Evolutionary conservation across 306 rosid genomes (phyloP).

Genomic region (Casuarina equisetifolia): DNA sequence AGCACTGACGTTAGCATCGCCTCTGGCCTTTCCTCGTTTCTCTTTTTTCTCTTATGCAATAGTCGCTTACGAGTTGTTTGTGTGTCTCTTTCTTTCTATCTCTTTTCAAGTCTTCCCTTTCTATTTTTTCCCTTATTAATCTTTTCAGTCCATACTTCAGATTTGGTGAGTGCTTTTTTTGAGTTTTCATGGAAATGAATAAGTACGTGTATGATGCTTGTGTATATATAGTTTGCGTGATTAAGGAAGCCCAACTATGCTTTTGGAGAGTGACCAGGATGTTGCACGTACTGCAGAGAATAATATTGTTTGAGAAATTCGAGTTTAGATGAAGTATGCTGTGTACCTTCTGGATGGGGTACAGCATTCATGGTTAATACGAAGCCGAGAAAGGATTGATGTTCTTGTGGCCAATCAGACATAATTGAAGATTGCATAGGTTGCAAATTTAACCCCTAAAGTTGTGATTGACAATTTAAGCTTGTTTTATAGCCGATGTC

Average conservation of each 20-base stretch:
- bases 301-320: constrained; percentile 6
- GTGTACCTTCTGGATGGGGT: background rate
- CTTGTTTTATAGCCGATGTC: background rate
- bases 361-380: background rate
- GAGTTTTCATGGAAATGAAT: too few relatives aligned
- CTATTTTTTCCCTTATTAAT: background rate
- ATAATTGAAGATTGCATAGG: constrained; percentile 5
- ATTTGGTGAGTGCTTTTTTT: background rate
- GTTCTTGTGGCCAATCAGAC: constrained; percentile 7
- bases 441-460: constrained; percentile 1
- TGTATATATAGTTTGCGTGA: background rate
- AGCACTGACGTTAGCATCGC: background rate
- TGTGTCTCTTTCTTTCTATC: background rate
- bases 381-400: constrained; percentile 14
- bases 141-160: background rate
- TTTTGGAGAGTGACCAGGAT: background rate
- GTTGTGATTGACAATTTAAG: background rate
- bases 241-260: background rate
- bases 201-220: background rate
- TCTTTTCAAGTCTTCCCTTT: background rate
- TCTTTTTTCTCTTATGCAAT: background rate
- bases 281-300: background rate
- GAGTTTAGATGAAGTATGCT: background rate
- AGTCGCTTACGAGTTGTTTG: background rate
- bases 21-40: too few relatives aligned